phyloP scores from a whole-genome alignment of 345 rosid genomes.

The Populus davidiana region DNA sequence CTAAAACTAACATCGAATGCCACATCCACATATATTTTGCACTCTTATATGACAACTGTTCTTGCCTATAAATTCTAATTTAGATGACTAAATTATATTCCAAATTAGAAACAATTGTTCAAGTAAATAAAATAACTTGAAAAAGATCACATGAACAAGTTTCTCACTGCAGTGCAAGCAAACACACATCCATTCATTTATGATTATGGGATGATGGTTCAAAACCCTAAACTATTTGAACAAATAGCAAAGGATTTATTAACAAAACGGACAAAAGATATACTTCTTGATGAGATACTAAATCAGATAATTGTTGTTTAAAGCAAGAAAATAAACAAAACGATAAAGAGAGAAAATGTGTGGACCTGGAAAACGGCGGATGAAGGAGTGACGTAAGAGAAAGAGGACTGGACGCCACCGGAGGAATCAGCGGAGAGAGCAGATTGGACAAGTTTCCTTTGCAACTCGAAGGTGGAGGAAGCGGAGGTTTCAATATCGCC shows the following conservation, averaged over 20 bases:
- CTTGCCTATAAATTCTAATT: too few relatives aligned
- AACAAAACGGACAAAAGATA: neutral
- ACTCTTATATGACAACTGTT: neutral
- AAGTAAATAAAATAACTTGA: too few relatives aligned
- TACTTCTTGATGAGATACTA: neutral
- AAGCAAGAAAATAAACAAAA: neutral
- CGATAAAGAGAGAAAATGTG: neutral
- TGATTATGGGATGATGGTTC: neutral
- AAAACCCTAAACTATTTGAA: neutral
- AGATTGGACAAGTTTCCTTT: constrained; percentile 72
- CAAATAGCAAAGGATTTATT: neutral
- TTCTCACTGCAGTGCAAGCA: too few relatives aligned
- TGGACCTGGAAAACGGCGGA: constrained; percentile 81
- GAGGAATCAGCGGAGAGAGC: constrained; percentile 59
- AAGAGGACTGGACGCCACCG: constrained; percentile 79
- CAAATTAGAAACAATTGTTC: too few relatives aligned
- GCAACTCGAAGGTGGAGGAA: constrained; percentile 57
- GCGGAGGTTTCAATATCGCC: constrained; percentile 72
- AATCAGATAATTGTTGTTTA: too few relatives aligned
- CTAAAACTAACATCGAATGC: neutral
- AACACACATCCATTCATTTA: neutral
- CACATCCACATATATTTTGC: neutral
- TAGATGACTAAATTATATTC: too few relatives aligned
- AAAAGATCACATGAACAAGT: too few relatives aligned
- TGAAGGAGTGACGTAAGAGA: constrained; percentile 61